Conservation (phyloP, 176 grass and related monocot genomes). For the Bonia amplexicaulis region DNA sequence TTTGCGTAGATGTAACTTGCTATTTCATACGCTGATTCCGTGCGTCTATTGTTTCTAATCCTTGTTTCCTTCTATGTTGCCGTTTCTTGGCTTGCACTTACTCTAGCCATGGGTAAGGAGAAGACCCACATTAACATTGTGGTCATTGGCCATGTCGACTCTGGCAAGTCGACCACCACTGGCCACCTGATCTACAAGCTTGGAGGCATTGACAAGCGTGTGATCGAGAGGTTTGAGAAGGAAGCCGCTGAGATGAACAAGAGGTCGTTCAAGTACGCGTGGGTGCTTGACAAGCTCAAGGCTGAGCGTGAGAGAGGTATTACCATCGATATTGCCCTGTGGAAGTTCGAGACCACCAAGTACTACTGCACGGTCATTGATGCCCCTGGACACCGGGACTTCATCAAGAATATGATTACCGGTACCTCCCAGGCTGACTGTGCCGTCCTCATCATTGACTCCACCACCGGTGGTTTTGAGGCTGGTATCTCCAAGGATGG, state of each 20-base stretch:
- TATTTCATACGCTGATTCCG: too few relatives aligned
- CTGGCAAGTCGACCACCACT: conserved; percentile 78
- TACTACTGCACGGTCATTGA: too few relatives aligned
- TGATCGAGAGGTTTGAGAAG: too few relatives aligned
- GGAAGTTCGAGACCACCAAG: too few relatives aligned
- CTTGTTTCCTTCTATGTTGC: background rate
- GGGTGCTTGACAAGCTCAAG: too few relatives aligned
- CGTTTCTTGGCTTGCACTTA: background rate
- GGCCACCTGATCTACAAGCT: conserved; percentile 87
- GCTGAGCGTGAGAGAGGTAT: too few relatives aligned
- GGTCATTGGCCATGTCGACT: conserved; percentile 81
- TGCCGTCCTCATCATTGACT: conserved; percentile 75
- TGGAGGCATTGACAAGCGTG: conserved; percentile 43
- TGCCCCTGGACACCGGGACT: too few relatives aligned
- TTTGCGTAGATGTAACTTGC: too few relatives aligned
- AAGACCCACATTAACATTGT: conserved; percentile 49
- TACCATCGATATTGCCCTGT: too few relatives aligned
- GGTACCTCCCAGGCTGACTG: conserved; percentile 2
- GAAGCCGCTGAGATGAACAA: too few relatives aligned
- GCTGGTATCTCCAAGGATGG: conserved; percentile 69
- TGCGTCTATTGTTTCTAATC: background rate
- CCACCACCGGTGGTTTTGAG: conserved; percentile 85
- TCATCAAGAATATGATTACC: too few relatives aligned
- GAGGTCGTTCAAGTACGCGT: too few relatives aligned
- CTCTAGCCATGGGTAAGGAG: conserved; percentile 32